phyloP scores from a whole-genome alignment of 257 asterid species.

The Primulina tabacum region DNA sequence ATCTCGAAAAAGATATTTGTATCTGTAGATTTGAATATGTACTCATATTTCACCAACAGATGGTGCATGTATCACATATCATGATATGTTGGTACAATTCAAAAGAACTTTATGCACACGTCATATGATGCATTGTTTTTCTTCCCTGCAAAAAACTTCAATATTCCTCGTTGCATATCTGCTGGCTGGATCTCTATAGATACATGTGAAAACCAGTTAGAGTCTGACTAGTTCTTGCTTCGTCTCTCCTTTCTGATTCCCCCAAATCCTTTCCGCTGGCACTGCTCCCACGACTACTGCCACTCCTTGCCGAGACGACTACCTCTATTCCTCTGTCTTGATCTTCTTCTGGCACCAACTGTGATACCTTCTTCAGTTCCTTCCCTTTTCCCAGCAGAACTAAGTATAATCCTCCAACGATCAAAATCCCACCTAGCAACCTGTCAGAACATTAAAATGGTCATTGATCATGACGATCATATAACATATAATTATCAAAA shows the following conservation, averaged over 20 bases:
- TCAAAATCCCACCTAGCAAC: slow-evolving; percentile 47
- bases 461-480: too few relatives aligned
- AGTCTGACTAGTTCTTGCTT: slow-evolving; percentile 23
- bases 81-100: too few relatives aligned
- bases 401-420: slow-evolving; percentile 43
- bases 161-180: too few relatives aligned
- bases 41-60: too few relatives aligned
- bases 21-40: too few relatives aligned
- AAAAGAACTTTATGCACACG: too few relatives aligned
- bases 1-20: too few relatives aligned
- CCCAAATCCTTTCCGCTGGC: background rate
- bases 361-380: slow-evolving; percentile 34
- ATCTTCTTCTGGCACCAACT: slow-evolving; percentile 34
- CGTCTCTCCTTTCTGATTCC: background rate
- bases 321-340: slow-evolving; percentile 9
- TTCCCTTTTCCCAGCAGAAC: slow-evolving; percentile 54
- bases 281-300: slow-evolving; percentile 19
- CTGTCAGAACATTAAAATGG: slow-evolving; percentile 20
- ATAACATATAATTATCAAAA: background rate
- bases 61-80: too few relatives aligned
- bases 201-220: slow-evolving; percentile 29
- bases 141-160: too few relatives aligned
- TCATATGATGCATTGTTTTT: too few relatives aligned
- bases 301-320: slow-evolving; percentile 10
- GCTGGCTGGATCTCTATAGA: background rate